Evolutionary conservation across 768 basidiomycete species (phyloP).

Genomic region (Boletus edulis): DNA sequence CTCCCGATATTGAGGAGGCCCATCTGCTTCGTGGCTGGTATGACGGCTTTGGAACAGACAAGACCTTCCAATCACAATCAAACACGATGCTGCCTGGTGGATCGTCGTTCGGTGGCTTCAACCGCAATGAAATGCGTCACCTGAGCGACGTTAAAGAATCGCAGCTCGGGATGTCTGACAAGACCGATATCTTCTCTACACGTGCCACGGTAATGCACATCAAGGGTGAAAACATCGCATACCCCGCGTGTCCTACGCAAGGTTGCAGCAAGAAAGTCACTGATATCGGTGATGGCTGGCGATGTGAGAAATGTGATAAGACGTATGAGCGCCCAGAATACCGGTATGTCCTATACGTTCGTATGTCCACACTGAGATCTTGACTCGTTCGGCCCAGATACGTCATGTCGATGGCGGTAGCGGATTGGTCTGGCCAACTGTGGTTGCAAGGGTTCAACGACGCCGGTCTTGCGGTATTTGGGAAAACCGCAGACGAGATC

Average conservation of each 20-base stretch:
- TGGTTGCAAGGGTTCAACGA: slow-evolving; percentile 99
- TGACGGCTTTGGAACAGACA: slow-evolving; percentile 61
- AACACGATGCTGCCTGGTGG: slow-evolving; percentile 37
- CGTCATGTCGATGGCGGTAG: slow-evolving; percentile 80
- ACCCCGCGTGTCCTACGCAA: slow-evolving; percentile 82
- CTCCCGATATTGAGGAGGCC: slow-evolving; percentile 91
- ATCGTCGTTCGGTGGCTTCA: slow-evolving; percentile 48
- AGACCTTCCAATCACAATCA: slow-evolving; percentile 72
- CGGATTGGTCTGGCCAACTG: slow-evolving; percentile 86
- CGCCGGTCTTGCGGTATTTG: slow-evolving; percentile 73
- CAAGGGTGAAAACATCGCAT: slow-evolving; percentile 76
- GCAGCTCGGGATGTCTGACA: slow-evolving; percentile 73
- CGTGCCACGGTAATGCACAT: slow-evolving; percentile 88
- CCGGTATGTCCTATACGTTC: slow-evolving; percentile 50
- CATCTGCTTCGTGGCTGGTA: slow-evolving; percentile 91
- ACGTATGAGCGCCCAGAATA: slow-evolving; percentile 69
- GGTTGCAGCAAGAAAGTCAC: slow-evolving; percentile 90
- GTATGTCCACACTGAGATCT: not conserved
- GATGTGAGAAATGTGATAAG: slow-evolving; percentile 90
- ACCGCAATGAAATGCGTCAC: slow-evolving; percentile 69
- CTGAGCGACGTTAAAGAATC: slow-evolving; percentile 77
- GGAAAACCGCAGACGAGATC: slow-evolving; percentile 76
- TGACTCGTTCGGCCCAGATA: slow-evolving; percentile 44
- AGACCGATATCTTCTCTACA: slow-evolving; percentile 74
- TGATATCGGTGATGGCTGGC: slow-evolving; percentile 68